Conservation (phyloP, 345 rosid genomes). For the Capsella bursapastoris region DNA sequence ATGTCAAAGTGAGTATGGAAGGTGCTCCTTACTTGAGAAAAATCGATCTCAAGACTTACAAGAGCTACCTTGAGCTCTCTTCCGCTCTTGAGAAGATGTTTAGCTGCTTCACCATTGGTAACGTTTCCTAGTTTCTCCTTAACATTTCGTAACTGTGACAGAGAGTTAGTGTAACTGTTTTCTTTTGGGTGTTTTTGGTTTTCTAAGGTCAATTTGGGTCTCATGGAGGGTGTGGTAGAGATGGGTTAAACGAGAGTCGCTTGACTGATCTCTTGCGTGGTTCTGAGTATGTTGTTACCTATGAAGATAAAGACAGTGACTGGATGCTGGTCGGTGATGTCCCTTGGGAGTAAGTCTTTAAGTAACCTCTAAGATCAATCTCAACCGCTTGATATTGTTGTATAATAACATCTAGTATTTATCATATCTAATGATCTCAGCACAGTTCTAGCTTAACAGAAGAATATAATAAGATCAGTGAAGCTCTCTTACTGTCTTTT, state of each 20-base stretch:
- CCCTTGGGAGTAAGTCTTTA: conserved; percentile 76
- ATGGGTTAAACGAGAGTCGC: conserved; percentile 58
- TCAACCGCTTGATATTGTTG: conserved; percentile 19
- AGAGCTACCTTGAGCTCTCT: conserved; percentile 65
- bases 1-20: conserved; percentile 85
- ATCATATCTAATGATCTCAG: conserved; percentile 8
- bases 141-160: not conserved
- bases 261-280: conserved; percentile 68
- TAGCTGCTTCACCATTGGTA: conserved; percentile 75
- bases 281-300: conserved; percentile 76
- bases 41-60: conserved; percentile 67
- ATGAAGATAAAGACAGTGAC: conserved; percentile 85
- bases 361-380: conserved; percentile 12
- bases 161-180: conserved; percentile 11
- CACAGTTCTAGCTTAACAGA: not conserved
- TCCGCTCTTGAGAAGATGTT: conserved; percentile 79
- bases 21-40: conserved; percentile 81
- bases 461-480: not conserved
- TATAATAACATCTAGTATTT: not conserved
- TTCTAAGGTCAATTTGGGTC: conserved; percentile 61
- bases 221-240: conserved; percentile 56
- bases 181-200: not conserved
- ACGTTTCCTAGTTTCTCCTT: conserved; percentile 19
- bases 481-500: conserved; percentile 24
- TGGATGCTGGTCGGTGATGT: conserved; percentile 95